Evolutionary conservation across 225 moss, liverwort and hornwort species (phyloP), one percentile per base, ranked within the genome.

Genomic region (Neckera pumila): DNA sequence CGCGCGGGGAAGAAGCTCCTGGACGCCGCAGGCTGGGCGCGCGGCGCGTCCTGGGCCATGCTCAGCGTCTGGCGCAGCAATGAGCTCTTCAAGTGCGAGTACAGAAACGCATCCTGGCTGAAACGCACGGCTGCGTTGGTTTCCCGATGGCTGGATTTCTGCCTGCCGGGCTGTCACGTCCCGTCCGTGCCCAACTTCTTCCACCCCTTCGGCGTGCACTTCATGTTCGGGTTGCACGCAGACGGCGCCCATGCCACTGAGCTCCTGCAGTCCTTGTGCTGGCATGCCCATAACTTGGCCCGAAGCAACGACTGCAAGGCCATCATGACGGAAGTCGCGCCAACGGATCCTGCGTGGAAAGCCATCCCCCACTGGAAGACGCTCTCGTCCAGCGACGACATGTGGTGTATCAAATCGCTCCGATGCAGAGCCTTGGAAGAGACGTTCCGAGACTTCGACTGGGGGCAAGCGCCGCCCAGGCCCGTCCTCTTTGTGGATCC

Each of bases 11-110:
- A 86, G 88, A 38, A 43, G 92, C 87, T 58, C 87, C 69, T 47
- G 94, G 87, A 87, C 90, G 89, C 21, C n/a, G n/a, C 78, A 23
- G 80, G 83, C 25, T 86, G 90, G 91, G 88, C 94, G 58, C 21
- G 76, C 27, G 90, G 94, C 18, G 67, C 90, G 34, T 95, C 97
- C 2, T 99, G 97, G 97, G 98, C 99, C 13, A 95, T 99, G 86
- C 87, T 99, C 23, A 97, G 97, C 75, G 86, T 99, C 14, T 99
- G 99, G 99, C 96, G 95, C 87, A 97, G 97, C 88, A 97, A 99
- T 74, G 99, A 99, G 82, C 91, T 96, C 33, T 99, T 99, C 88
- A 95, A 88, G 88, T 91, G 96, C 54, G 96, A 99, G 87, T 91
- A 96, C 86, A 95, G 89, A 54, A 96, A 97, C 40, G 97, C 95